Evolutionary conservation across 345 rosid genomes (phyloP).

Genomic region (Lumnitzera racemosa): DNA sequence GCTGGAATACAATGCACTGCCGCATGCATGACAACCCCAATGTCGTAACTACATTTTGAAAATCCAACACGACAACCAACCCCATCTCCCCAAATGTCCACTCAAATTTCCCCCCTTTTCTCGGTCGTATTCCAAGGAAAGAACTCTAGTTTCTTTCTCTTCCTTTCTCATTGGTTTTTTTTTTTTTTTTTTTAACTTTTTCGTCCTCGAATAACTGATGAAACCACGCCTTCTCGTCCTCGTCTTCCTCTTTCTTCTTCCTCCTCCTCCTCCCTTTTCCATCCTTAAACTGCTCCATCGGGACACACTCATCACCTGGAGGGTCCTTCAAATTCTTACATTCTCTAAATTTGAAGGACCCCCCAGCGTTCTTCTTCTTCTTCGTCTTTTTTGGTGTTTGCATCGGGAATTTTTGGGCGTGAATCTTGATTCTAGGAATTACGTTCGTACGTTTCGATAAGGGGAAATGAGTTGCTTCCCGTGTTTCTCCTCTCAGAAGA

Average conservation of each 20-base stretch:
- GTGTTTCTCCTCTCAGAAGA: slow-evolving; percentile 44
- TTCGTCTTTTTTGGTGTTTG: not conserved
- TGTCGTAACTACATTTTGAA: not conserved
- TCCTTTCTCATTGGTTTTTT: too few species aligned
- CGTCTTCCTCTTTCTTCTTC: slow-evolving; percentile 11
- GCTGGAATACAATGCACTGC: not conserved
- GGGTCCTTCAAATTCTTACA: slow-evolving; percentile 42
- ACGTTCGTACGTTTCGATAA: too few species aligned
- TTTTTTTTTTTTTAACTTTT: too few species aligned
- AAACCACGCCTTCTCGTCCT: slow-evolving; percentile 5
- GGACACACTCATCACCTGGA: slow-evolving; percentile 4
- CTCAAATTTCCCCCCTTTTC: slow-evolving; percentile 21
- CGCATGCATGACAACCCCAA: not conserved
- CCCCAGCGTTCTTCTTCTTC: slow-evolving; percentile 3
- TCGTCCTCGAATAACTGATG: not conserved
- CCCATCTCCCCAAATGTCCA: slow-evolving; percentile 14
- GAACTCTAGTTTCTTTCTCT: too few species aligned
- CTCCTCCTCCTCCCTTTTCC: slow-evolving; percentile 5
- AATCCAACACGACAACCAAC: not conserved
- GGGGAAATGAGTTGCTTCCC: slow-evolving; percentile 62
- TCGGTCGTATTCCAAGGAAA: slow-evolving; percentile 8
- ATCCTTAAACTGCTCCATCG: not conserved
- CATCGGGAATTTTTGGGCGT: too few species aligned
- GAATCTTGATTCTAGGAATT: not conserved
- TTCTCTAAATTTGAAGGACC: slow-evolving; percentile 34